Conservation (phyloP, 1,139 yeast species). For the Diutina rugosa region DNA sequence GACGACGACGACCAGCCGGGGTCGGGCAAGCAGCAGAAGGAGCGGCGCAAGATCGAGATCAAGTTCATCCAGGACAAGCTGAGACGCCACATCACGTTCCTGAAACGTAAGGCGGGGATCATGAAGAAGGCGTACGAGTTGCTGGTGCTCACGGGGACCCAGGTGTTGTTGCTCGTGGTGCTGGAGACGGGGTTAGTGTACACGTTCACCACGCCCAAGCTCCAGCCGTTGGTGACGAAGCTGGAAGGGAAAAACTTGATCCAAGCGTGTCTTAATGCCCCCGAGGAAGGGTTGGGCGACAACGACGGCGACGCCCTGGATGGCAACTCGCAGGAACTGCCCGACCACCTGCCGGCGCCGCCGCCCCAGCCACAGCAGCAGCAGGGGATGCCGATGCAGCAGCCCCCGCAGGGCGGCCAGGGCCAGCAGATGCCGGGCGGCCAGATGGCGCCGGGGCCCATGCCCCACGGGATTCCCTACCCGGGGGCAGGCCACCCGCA, state of each 20-base stretch:
- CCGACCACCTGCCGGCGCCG: conserved; percentile 26
- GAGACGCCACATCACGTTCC: conserved; percentile 92
- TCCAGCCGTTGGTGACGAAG: conserved; percentile 94
- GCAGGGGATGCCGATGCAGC: conserved; percentile 8
- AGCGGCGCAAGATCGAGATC: conserved; percentile 93
- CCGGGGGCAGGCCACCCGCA: conserved; percentile 27
- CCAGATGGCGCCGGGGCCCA: conserved; percentile 35
- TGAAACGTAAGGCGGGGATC: conserved; percentile 96
- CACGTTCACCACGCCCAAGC: conserved; percentile 96
- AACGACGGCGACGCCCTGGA: conserved; percentile 56
- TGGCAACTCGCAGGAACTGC: conserved; percentile 24
- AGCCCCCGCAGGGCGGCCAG: conserved; percentile 9
- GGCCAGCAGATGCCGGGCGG: conserved; percentile 15
- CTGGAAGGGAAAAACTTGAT: conserved; percentile 94
- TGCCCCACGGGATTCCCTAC: conserved; percentile 34
- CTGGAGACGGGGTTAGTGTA: conserved; percentile 96
- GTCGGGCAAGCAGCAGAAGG: conserved; percentile 45
- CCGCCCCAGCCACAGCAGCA: conserved; percentile 19
- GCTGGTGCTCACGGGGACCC: conserved; percentile 93
- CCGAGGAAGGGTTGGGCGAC: conserved; percentile 54
- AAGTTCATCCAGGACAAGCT: conserved; percentile 95
- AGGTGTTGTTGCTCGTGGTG: conserved; percentile 83
- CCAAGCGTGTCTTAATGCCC: conserved; percentile 95
- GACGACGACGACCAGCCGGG: conserved; percentile 56
- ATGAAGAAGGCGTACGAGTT: conserved; percentile 98